Conservation (phyloP, 352 stramenopile species). For the Aphanomyces stellatus region DNA sequence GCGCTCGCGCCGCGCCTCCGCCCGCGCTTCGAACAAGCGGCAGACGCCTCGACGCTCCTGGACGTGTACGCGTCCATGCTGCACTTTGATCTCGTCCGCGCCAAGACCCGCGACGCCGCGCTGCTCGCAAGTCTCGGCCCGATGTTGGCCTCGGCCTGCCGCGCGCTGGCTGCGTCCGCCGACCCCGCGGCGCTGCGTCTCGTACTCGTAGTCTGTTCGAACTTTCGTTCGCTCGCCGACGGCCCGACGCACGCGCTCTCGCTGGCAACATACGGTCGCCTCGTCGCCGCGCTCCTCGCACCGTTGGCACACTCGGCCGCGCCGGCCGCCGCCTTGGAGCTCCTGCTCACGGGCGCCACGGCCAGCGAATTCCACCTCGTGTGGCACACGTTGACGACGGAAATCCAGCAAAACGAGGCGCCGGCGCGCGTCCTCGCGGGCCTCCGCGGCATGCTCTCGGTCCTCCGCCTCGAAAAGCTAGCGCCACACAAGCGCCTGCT, state of each 20-base stretch:
- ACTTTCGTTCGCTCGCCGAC: too few relatives aligned
- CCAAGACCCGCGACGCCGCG: not conserved
- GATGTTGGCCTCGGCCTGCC: not conserved
- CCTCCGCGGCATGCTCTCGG: slow-evolving; percentile 40
- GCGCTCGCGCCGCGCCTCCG: not conserved
- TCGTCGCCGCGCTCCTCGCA: slow-evolving; percentile 39
- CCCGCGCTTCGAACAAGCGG: not conserved
- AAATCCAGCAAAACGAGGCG: slow-evolving; percentile 23
- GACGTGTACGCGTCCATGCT: not conserved
- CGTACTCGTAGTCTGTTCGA: slow-evolving; percentile 13
- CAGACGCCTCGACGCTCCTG: not conserved
- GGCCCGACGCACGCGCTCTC: not conserved
- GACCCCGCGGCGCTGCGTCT: slow-evolving; percentile 21
- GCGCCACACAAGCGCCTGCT: not conserved
- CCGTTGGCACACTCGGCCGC: not conserved
- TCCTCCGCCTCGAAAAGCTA: slow-evolving; percentile 44
- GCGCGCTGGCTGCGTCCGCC: not conserved
- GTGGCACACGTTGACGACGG: slow-evolving; percentile 43
- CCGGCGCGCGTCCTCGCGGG: slow-evolving; percentile 37
- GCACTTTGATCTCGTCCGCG: not conserved
- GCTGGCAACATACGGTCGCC: slow-evolving; percentile 45
- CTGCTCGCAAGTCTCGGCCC: not conserved
- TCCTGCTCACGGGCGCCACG: slow-evolving; percentile 46
- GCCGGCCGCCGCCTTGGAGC: slow-evolving; percentile 25
- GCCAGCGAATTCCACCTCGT: slow-evolving; percentile 65